Base-by-base conservation (phyloP, 208 protist species). In the Leptomonas seymouri region DNA sequence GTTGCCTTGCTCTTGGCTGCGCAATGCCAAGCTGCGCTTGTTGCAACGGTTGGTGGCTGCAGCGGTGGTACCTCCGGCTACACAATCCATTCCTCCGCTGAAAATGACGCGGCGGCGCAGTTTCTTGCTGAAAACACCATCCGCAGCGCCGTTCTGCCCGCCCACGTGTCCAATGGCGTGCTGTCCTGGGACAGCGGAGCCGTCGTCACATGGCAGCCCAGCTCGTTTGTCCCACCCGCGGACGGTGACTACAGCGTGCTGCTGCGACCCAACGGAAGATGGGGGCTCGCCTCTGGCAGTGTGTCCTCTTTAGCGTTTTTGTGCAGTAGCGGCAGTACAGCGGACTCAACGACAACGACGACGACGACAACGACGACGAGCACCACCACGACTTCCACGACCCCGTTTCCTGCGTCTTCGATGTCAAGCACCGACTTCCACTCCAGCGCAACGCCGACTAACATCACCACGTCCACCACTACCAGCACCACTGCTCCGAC, bases 131-230 rank as follows among this genome's bases (percentile, higher is more conserved):
- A 53, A 0, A 57, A 73, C n/a, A 65, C 48, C 36, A 27, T 82
- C 21, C 5, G 68, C 20, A 63, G 56, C 21, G 85, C 82, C 20
- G 73, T 66, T 42, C 76, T 86, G 42, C 81, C 69, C 18, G 85
- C 70, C 39, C 76, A 72, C 28, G 71, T 83, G 3, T 65, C 59
- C 16, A 57, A 71, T 15, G 80, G 76, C 28, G 27, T 60, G 3
- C 31, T 71, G 1, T 64, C 76, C 49, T 81, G 78, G 77, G 70
- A 83, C 15, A 76, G 82, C 61, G 82, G 77, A 3, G 71, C 64
- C 36, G 30, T 67, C 8, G 59, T 82, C 49, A 60, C 51, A 27
- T 87, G 79, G 81, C 58, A 54, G 41, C 76, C 82, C 9, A 31
- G 58, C 15, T 27, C 25, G 7, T 81, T 86, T 45, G n/a, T 34